Conservation (phyloP, 768 basidiomycete genomes). For the Scleroderma citrinum region DNA sequence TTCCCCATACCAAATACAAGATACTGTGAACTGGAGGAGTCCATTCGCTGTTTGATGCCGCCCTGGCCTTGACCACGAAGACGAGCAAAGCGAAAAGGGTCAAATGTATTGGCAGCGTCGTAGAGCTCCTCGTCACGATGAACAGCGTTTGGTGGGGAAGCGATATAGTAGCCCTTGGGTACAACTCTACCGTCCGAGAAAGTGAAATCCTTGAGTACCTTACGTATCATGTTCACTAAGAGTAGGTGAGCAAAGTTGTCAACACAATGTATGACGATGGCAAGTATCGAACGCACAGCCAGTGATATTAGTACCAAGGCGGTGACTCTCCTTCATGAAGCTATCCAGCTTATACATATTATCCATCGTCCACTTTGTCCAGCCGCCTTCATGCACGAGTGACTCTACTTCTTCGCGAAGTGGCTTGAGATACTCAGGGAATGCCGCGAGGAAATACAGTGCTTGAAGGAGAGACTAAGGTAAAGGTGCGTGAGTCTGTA, state of each 20-base stretch:
- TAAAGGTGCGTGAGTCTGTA: background rate
- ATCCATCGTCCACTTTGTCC: slow-evolving; percentile 20
- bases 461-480: slow-evolving; percentile 29
- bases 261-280: too few relatives aligned
- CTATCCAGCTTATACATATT: slow-evolving; percentile 36
- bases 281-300: slow-evolving; percentile 3
- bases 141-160: slow-evolving; percentile 13
- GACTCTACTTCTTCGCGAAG: slow-evolving; percentile 35
- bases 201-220: slow-evolving; percentile 26
- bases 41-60: slow-evolving; percentile 28
- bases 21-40: slow-evolving; percentile 27
- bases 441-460: slow-evolving; percentile 30
- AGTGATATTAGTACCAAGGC: slow-evolving; percentile 22
- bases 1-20: slow-evolving; percentile 33
- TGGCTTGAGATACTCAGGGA: slow-evolving; percentile 28
- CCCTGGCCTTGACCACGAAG: slow-evolving; percentile 30
- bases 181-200: slow-evolving; percentile 35
- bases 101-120: slow-evolving; percentile 31
- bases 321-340: slow-evolving; percentile 34
- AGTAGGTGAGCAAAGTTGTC: slow-evolving; percentile 1
- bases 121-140: slow-evolving; percentile 23
- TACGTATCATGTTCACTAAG: slow-evolving; percentile 27
- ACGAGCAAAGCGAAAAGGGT: slow-evolving; percentile 44
- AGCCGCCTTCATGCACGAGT: slow-evolving; percentile 23
- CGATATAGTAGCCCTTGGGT: slow-evolving; percentile 27